Conservation (phyloP, 805 yeast species). For the Pichia nakasei region DNA sequence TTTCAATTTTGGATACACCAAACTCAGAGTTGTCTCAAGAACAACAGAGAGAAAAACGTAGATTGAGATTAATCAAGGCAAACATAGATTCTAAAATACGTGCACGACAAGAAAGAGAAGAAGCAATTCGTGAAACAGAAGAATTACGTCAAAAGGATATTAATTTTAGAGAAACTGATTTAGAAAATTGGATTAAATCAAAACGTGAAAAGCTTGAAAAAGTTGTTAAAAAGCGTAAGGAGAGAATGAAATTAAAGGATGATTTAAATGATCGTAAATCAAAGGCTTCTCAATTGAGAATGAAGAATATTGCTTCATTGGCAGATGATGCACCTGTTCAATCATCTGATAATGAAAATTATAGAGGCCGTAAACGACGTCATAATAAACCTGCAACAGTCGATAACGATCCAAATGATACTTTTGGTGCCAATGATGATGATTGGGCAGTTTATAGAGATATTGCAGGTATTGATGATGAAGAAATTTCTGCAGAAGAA, state of each 20-base stretch:
- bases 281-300: constrained; percentile 81
- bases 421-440: constrained; percentile 90
- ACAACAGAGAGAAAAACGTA: constrained; percentile 76
- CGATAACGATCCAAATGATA: constrained; percentile 87
- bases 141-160: constrained; percentile 58
- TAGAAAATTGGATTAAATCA: constrained; percentile 69
- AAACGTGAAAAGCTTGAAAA: constrained; percentile 53
- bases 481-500: constrained; percentile 73
- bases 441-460: constrained; percentile 92
- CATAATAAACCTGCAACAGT: constrained; percentile 46
- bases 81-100: constrained; percentile 82
- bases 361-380: constrained; percentile 34
- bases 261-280: constrained; percentile 86
- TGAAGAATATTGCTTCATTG: constrained; percentile 82
- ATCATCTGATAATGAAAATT: constrained; percentile 8
- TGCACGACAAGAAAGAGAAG: constrained; percentile 68
- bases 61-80: constrained; percentile 74
- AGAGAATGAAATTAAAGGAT: constrained; percentile 58
- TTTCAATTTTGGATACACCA: constrained; percentile 72
- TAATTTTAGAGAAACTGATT: constrained; percentile 68
- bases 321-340: constrained; percentile 50
- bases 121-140: constrained; percentile 49
- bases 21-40: constrained; percentile 78
- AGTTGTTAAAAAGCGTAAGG: constrained; percentile 56
- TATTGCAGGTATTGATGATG: constrained; percentile 65